These are phyloP conservation scores for Pterocarpus macrocarpus DNA, from an alignment of 306 rosid species.

Conservation along the genomic window DNA sequence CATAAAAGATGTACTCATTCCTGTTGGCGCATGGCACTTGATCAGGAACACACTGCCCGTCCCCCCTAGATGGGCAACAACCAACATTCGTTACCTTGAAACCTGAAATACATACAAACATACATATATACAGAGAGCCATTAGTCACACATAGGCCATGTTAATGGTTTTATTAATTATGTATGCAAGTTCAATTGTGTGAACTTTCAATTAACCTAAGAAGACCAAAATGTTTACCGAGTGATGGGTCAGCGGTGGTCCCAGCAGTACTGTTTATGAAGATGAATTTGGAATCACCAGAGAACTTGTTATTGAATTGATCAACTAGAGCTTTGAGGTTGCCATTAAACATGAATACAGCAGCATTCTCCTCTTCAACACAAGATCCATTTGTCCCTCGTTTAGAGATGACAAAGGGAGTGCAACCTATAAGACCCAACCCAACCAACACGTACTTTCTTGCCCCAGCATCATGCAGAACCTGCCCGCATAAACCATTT, in stretches of 20 bases:
- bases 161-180: too few species aligned
- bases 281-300: conserved; percentile 46
- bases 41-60: conserved; percentile 49
- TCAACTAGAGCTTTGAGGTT: conserved; percentile 47
- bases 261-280: conserved; percentile 32
- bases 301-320: conserved; percentile 21
- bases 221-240: conserved; percentile 30
- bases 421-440: conserved; percentile 57
- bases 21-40: conserved; percentile 50
- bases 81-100: conserved; percentile 11
- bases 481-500: conserved; percentile 32
- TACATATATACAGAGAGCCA: too few species aligned
- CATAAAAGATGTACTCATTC: conserved; percentile 47
- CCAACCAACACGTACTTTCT: conserved; percentile 59
- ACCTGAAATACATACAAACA: conserved; percentile 43
- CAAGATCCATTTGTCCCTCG: conserved; percentile 43
- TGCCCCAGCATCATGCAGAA: conserved; percentile 54
- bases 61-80: conserved; percentile 39
- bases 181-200: too few species aligned
- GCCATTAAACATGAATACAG: conserved; percentile 36
- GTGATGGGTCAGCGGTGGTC: not conserved
- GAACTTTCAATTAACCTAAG: not conserved
- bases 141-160: too few species aligned
- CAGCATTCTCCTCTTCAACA: conserved; percentile 43
- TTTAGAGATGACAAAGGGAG: conserved; percentile 31